These are phyloP conservation scores for Cyberlindnera misumaiensis DNA, from an alignment of 805 yeast species.

Conservation along the genomic window DNA sequence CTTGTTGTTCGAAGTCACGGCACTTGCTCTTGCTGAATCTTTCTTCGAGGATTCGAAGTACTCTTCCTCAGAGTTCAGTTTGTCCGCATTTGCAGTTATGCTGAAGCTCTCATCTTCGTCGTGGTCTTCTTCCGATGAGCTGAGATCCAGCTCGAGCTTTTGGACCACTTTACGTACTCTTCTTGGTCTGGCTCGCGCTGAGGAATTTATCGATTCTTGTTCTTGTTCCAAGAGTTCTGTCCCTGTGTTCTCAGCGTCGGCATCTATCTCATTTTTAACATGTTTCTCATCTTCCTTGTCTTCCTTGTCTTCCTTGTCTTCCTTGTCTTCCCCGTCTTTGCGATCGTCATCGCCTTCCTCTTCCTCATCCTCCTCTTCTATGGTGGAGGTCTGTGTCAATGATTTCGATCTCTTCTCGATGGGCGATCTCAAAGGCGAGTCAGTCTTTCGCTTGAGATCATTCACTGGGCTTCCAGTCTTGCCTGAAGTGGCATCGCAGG, in stretches of 20 bases:
- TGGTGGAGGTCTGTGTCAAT: neutral
- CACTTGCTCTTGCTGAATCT: slow-evolving; percentile 1
- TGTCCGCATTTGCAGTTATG: slow-evolving; percentile 15
- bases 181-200: slow-evolving; percentile 6
- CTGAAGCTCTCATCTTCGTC: slow-evolving; percentile 19
- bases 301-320: neutral
- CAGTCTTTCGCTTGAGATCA: neutral
- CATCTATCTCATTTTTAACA: too few species aligned
- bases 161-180: slow-evolving; percentile 9
- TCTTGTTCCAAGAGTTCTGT: neutral
- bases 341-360: too few species aligned
- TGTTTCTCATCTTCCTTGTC: neutral
- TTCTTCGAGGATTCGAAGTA: slow-evolving; percentile 5
- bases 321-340: slow-evolving; percentile 1
- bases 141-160: slow-evolving; percentile 5
- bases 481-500: slow-evolving; percentile 2
- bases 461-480: too few species aligned
- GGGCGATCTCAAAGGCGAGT: neutral
- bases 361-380: slow-evolving; percentile 2
- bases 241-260: neutral
- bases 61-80: slow-evolving; percentile 14
- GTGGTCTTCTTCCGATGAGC: neutral
- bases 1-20: slow-evolving; percentile 1
- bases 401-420: slow-evolving; percentile 1
- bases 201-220: neutral